Evolutionary conservation across 2,329 filamentous ascomycete species (phyloP).

Genomic region (Purpureocillium takamizusanense): DNA sequence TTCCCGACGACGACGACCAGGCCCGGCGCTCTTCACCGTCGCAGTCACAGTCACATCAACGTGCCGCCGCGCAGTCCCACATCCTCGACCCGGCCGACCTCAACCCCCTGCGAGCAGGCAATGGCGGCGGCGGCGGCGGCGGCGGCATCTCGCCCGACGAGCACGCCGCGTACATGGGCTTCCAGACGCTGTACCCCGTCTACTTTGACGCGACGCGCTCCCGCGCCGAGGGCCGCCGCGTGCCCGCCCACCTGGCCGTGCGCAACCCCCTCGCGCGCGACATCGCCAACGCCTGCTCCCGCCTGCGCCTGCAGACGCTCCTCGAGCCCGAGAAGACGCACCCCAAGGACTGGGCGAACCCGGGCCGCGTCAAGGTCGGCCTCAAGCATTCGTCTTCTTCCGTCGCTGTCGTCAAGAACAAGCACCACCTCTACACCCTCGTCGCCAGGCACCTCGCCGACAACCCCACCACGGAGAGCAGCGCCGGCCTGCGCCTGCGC

Average conservation of each 20-base stretch:
- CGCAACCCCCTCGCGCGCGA: slow-evolving; percentile 79
- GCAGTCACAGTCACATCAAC: slow-evolving; percentile 14
- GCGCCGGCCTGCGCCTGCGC: slow-evolving; percentile 58
- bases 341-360: slow-evolving; percentile 96
- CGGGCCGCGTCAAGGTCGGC: slow-evolving; percentile 75
- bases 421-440: slow-evolving; percentile 81
- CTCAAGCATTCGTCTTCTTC: too few relatives aligned
- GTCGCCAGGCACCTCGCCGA: slow-evolving; percentile 67
- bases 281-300: slow-evolving; percentile 76
- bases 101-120: slow-evolving; percentile 14
- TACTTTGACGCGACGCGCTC: slow-evolving; percentile 80
- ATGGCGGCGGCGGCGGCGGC: too few relatives aligned
- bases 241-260: slow-evolving; percentile 63
- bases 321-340: slow-evolving; percentile 90
- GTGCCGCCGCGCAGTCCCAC: slow-evolving; percentile 12
- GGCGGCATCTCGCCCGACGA: slow-evolving; percentile 30
- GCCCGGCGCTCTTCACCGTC: slow-evolving; percentile 17
- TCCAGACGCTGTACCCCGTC: slow-evolving; percentile 85
- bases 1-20: too few relatives aligned
- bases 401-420: slow-evolving; percentile 60
- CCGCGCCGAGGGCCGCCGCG: slow-evolving; percentile 73
- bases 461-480: slow-evolving; percentile 67
- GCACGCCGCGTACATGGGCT: slow-evolving; percentile 57
- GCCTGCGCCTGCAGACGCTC: slow-evolving; percentile 61
- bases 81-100: slow-evolving; percentile 20